Conservation (phyloP, 2,329 filamentous ascomycete genomes). For the Trichoderma asperellum region DNA sequence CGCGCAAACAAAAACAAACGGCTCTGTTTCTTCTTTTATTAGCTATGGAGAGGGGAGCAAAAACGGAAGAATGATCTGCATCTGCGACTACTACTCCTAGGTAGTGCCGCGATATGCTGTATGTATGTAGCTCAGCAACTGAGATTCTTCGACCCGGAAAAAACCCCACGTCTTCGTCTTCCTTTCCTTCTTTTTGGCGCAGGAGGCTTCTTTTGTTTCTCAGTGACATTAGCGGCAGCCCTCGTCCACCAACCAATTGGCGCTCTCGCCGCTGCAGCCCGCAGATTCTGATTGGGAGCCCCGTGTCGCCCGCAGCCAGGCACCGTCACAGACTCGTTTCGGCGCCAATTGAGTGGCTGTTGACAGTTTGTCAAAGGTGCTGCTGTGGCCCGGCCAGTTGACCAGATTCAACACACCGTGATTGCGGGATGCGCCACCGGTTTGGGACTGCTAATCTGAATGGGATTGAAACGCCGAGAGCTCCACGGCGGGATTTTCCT, state of each 20-base stretch:
- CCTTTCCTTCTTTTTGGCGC: background rate
- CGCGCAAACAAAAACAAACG: background rate
- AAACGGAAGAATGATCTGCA: background rate
- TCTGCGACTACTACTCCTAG: background rate
- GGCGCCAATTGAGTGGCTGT: slow-evolving; percentile 27
- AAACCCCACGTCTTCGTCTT: background rate
- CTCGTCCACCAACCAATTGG: slow-evolving; percentile 24
- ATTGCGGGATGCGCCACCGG: slow-evolving; percentile 1
- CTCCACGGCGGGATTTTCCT: background rate
- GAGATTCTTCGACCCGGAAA: background rate
- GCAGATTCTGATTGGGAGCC: background rate
- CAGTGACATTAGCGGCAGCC: background rate
- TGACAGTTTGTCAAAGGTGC: background rate
- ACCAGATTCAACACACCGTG: background rate
- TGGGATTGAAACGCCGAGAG: slow-evolving; percentile 1
- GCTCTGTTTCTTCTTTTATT: background rate
- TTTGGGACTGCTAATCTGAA: background rate
- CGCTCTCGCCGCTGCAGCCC: background rate
- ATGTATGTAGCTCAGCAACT: too few relatives aligned
- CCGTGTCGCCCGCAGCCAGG: background rate
- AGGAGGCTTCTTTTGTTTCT: background rate
- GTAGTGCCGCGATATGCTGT: too few relatives aligned
- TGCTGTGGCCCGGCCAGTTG: background rate
- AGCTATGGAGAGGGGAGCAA: background rate
- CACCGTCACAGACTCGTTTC: slow-evolving; percentile 24